Evolutionary conservation across 345 rosid genomes (phyloP).

Genomic region (Pugionium cornutum): DNA sequence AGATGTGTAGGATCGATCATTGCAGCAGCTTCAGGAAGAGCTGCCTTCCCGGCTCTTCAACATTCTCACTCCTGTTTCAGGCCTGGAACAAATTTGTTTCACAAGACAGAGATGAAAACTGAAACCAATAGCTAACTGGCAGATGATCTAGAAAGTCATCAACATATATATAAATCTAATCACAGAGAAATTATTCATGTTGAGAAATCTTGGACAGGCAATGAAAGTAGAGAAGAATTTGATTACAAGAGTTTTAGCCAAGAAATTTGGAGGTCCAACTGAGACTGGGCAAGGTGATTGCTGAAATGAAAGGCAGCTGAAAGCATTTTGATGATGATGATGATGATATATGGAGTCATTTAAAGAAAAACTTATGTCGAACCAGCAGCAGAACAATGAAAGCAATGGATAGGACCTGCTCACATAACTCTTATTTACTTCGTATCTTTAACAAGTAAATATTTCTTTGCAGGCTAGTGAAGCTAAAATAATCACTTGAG

Average conservation of each 20-base stretch:
- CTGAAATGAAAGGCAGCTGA: constrained; percentile 95
- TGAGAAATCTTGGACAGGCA: constrained; percentile 51
- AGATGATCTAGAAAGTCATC: constrained; percentile 12
- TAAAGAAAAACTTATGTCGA: constrained; percentile 75
- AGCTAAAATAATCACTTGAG: constrained; percentile 58
- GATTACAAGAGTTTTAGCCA: constrained; percentile 93
- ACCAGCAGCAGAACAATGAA: constrained; percentile 54
- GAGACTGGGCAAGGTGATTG: constrained; percentile 67
- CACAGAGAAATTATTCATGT: not conserved
- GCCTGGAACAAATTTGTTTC: constrained; percentile 52
- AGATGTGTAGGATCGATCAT: too few relatives aligned
- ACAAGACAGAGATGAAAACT: constrained; percentile 6
- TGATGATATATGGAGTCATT: constrained; percentile 88
- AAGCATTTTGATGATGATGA: constrained; percentile 73
- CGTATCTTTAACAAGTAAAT: constrained; percentile 3
- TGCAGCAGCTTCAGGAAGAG: too few relatives aligned
- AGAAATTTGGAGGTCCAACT: constrained; percentile 83
- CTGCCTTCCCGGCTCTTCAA: constrained; percentile 37
- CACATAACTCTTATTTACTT: constrained; percentile 13
- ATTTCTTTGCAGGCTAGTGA: constrained; percentile 48
- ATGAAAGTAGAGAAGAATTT: constrained; percentile 99
- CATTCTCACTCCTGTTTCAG: constrained; percentile 72
- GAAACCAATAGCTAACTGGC: constrained; percentile 13
- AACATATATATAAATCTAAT: not conserved
- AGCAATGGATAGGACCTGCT: constrained; percentile 54